phyloP scores from a whole-genome alignment of 2,329 filamentous ascomycete genomes.

The Erysiphe pulchra region DNA sequence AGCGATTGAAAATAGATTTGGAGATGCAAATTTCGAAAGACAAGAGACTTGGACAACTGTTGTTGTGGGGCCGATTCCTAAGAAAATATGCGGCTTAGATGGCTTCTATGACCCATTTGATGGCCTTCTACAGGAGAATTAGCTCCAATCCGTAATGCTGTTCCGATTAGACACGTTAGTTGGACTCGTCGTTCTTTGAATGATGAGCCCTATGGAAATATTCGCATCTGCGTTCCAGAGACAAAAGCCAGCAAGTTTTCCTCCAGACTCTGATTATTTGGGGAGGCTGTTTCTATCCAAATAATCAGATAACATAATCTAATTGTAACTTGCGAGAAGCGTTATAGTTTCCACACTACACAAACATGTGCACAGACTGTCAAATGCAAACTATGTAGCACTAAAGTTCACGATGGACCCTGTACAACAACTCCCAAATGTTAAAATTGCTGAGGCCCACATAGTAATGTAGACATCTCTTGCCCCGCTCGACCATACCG shows the following conservation, averaged over 20 bases:
- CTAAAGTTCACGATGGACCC: not conserved
- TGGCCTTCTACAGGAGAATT: not conserved
- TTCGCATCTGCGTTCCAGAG: not conserved
- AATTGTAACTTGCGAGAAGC: not conserved
- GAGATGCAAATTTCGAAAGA: not conserved
- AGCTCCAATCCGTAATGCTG: not conserved
- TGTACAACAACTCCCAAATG: not conserved
- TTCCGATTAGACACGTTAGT: not conserved
- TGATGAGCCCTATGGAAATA: not conserved
- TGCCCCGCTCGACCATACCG: not conserved
- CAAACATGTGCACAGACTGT: not conserved
- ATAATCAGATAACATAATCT: not conserved
- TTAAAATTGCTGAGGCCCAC: not conserved
- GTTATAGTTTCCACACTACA: not conserved
- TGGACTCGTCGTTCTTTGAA: not conserved
- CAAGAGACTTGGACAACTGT: not conserved
- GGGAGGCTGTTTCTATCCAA: not conserved
- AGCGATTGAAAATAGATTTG: not conserved
- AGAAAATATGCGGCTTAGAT: not conserved
- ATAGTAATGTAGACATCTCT: not conserved
- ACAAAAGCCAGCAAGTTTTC: not conserved
- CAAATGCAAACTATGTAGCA: not conserved
- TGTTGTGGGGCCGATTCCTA: not conserved
- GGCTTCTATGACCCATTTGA: not conserved
- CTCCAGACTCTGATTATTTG: not conserved